Conservation (phyloP, 169 alveolate genomes). For the Cryptosporidium tyzzeri region DNA sequence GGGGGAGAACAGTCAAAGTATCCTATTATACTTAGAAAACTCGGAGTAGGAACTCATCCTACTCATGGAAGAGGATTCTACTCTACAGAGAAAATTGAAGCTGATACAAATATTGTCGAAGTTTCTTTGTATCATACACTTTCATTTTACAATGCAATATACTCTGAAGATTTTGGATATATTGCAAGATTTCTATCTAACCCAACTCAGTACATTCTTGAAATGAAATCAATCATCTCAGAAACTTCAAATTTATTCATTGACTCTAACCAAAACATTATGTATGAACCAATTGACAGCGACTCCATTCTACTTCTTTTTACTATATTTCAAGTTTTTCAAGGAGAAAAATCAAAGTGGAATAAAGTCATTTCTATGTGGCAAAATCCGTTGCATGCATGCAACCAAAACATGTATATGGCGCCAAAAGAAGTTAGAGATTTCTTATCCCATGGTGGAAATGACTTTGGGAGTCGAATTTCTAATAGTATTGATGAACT, state of each 20-base stretch:
- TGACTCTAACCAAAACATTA: background rate
- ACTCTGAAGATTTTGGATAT: slow-evolving; percentile 61
- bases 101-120: slow-evolving; percentile 43
- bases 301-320: slow-evolving; percentile 55
- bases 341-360: slow-evolving; percentile 64
- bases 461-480: slow-evolving; percentile 30
- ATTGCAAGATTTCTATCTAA: slow-evolving; percentile 60
- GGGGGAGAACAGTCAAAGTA: background rate
- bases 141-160: slow-evolving; percentile 40
- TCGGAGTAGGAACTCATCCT: slow-evolving; percentile 51
- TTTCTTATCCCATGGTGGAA: slow-evolving; percentile 59
- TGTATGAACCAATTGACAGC: slow-evolving; percentile 48
- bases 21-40: slow-evolving; percentile 6
- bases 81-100: slow-evolving; percentile 52
- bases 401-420: slow-evolving; percentile 60
- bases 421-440: slow-evolving; percentile 74
- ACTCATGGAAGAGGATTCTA: slow-evolving; percentile 42
- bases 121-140: slow-evolving; percentile 18
- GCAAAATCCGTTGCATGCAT: slow-evolving; percentile 49
- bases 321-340: slow-evolving; percentile 24
- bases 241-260: slow-evolving; percentile 2
- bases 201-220: slow-evolving; percentile 44
- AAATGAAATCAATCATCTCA: slow-evolving; percentile 6
- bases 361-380: slow-evolving; percentile 33
- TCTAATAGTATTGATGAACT: slow-evolving; percentile 42